phyloP scores from a whole-genome alignment of 176 grass and related monocot genomes.

The Triticum timopheevii region DNA sequence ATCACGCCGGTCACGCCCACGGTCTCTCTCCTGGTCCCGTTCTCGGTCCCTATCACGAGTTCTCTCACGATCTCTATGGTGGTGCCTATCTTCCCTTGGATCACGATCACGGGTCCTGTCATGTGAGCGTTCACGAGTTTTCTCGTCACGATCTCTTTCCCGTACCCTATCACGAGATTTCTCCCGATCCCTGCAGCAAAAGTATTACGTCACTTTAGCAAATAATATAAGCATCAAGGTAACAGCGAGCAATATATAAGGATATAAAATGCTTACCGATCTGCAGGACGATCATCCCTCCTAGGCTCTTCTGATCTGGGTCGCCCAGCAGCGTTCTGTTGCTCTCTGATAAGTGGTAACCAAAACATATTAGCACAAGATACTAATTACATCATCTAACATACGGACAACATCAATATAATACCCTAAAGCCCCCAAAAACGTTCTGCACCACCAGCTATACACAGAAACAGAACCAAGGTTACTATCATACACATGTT shows the following conservation, averaged over 20 bases:
- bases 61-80: constrained; percentile 50
- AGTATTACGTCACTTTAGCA: background rate
- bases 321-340: constrained; percentile 31
- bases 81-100: constrained; percentile 51
- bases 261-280: constrained; percentile 40
- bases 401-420: background rate
- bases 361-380: background rate
- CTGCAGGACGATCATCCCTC: constrained; percentile 50
- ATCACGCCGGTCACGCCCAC: constrained; percentile 41
- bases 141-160: constrained; percentile 46
- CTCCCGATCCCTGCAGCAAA: constrained; percentile 38
- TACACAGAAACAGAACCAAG: background rate
- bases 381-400: background rate
- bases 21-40: constrained; percentile 40
- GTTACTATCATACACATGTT: background rate
- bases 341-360: constrained; percentile 57
- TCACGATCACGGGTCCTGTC: constrained; percentile 46
- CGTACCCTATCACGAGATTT: constrained; percentile 54
- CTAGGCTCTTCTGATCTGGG: constrained; percentile 67
- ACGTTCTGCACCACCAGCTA: background rate
- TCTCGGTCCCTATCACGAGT: constrained; percentile 44
- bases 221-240: constrained; percentile 1
- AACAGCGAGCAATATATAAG: background rate
- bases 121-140: constrained; percentile 37
- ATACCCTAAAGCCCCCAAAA: background rate